Percentiles rank a stretch among this genome's conserved stretches.
Conservation (phyloP, 2,329 filamentous ascomycete species). For the Metarhizium humberi region DNA sequence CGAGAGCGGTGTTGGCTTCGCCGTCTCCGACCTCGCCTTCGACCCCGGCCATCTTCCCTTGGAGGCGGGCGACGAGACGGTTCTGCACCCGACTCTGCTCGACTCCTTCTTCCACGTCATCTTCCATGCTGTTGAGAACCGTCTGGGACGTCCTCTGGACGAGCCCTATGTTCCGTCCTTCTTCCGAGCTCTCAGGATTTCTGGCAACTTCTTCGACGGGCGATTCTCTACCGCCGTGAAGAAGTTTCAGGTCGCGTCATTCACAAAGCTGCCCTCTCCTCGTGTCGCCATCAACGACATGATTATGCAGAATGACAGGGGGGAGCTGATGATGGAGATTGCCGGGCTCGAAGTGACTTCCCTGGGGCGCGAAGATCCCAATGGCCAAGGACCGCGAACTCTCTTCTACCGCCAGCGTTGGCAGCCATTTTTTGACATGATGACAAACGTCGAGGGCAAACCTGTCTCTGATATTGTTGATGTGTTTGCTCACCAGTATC, state of each 20-base stretch:
- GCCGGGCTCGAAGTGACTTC: conserved; percentile 14
- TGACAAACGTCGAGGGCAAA: too few relatives aligned
- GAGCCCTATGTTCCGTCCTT: conserved; percentile 17
- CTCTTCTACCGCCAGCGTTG: too few relatives aligned
- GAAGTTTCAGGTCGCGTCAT: conserved; percentile 9
- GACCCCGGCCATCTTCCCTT: too few relatives aligned
- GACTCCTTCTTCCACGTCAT: too few relatives aligned
- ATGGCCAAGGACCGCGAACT: too few relatives aligned
- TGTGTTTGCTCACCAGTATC: too few relatives aligned
- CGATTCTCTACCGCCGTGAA: too few relatives aligned
- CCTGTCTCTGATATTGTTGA: too few relatives aligned
- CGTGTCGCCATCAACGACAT: conserved; percentile 16
- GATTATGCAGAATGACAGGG: conserved; percentile 11
- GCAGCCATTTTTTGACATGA: too few relatives aligned
- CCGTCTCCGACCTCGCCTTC: conserved; percentile 1
- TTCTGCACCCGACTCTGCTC: too few relatives aligned
- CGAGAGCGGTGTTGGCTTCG: conserved; percentile 7
- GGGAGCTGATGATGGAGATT: conserved; percentile 14
- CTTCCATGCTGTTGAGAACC: conserved; percentile 15
- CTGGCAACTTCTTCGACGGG: conserved; percentile 11
- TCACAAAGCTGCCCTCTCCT: conserved; percentile 14
- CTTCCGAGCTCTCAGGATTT: conserved; percentile 13
- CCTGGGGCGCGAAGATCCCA: too few relatives aligned
- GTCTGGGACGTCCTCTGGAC: conserved; percentile 12
- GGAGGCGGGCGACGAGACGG: too few relatives aligned